Evolutionary conservation across 2,329 filamentous ascomycete genomes (phyloP), one percentile per base, ranked within the genome.

Genomic region (Penicillium sp.): DNA sequence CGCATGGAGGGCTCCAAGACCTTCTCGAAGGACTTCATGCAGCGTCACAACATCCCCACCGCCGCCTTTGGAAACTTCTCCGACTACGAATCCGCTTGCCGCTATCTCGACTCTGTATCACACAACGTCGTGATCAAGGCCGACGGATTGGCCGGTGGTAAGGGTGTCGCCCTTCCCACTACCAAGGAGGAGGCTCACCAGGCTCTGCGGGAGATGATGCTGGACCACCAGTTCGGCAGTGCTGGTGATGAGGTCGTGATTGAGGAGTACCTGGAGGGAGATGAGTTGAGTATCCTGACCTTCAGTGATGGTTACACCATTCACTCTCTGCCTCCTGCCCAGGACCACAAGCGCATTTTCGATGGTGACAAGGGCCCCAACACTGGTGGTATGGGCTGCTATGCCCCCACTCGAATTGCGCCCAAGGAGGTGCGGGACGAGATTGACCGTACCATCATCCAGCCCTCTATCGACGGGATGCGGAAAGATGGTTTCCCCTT

Each of bases 21-120:
- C 11, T 98, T 96, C 75, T 92, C 90, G 60, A 99, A 99, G 74
- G 93, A 98, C 75, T 98, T 98, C 72, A 99, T 98, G 95, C 88
- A 90, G 75, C 87, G 88, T 63, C 86, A 96, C 77, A 84, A 84
- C 68, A 96, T 99, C 67, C 93, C 93, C 37, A 98, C 95, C 1
- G 95, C 95, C 16, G 86, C 85, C 39, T 98, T 96, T 78, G 86
- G 89, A 74, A 97, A 96, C 79, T 97, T 98, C 72, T 86, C 82
- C 73, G 83, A 90, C 68, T 93, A 90, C 75, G 84, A 88, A 54
- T 79, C 85, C 47, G 92, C 92, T 14, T 80, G 82, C 63, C 78
- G 85, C 65, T 96, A 98, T 72, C 79, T 98, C 51, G 87, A 92
- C 63, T 81, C 76, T 8, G 79, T 93, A 47, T 74, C 80, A 50